Evolutionary conservation across 129 eudicot genomes (phyloP), one percentile per base, ranked within the genome.

Genomic region (Pseudognaphalium luteoalbum): DNA sequence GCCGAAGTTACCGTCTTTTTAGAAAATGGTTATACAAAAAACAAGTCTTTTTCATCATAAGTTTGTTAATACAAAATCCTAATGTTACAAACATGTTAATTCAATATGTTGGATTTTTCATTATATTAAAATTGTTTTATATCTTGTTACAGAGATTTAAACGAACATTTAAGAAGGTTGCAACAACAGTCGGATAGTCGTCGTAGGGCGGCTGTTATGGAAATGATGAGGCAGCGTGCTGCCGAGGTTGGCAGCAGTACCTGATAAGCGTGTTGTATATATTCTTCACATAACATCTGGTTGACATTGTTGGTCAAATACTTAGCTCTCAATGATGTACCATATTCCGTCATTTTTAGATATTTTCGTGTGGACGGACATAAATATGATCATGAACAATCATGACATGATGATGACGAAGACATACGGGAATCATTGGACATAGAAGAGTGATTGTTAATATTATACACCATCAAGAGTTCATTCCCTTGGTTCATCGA

Each of bases 191-290:
- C 97, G 32, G 96, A 92, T 79, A 87, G 89, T 51, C 80, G 97
- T 37, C 83, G 97, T 37, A 83, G 96, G 82, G 97, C 93, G n/a
- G 96, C 97, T 62, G 97, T 92, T 15, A 89, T 70, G 86, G 97
- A 92, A 83, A 92, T 92, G 97, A 92, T 92, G 97, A 92, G 96
- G 84, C 97, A 92, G 33, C 96, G 97, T 33, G 91, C 93, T 47
- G 96, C 97, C 7, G 96, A 92, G 85, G 93, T 89, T 80, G 93
- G 89, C 44, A 76, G 89, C 52, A 85, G 72, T 75, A 52, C 83
- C 62, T 70, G 84, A 71, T 79, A 70, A 76, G 21, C 21, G 25
- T 28, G 70, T 16, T 65, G 70, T 65, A 65, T 15, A 65, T 65
- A 65, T 65, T 65, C 25, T 64, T 65, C 20, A 32, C 37, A 32